Base-by-base conservation (phyloP, 2,329 filamentous ascomycete species). In the Emericellopsis atlantica region DNA sequence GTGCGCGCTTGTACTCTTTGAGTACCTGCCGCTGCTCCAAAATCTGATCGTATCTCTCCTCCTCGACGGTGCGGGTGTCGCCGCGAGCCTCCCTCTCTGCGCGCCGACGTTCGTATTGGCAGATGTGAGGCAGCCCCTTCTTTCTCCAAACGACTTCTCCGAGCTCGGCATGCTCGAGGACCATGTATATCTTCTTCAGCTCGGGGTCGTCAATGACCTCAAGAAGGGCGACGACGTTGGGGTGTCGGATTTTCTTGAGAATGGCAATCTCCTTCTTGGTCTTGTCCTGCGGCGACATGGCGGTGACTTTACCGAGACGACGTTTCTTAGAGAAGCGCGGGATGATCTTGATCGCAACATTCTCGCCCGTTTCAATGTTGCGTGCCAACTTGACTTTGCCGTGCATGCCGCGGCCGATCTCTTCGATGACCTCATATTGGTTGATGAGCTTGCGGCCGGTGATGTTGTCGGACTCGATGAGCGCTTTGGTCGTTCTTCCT, bases 121-220 rank as follows among this genome's bases (percentile, higher is more conserved):
- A 85, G 48, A 96, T 84, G 53, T 88, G 84, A 42, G 81, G 83
- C 6, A 88, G 70, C 6, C 87, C 90, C 62, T 89, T 87, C 57
- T 84, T 90, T 41, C 92, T 79, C 92, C 92, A 98, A 37, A 87
- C 75, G 43, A 98, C 86, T 62, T 98, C 92, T 40, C 92, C 90
- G 33, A 90, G 74, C 57, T 95, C 87, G 43, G 95, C 89, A 60
- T 90, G 90, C 60, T 98, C 92, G 35, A 98, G 73, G 16, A 96
- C 86, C 65, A 98, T 90, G 64, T 98, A 98, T 46, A 98, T 95
- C 65, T 98, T 98, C 65, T 93, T 92, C 44, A 88, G 78, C 53
- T 88, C 86, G 2, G 90, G 90, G 57, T 98, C 92, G 57, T 98
- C 92, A 52, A 98, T 96, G 53, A 98, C 89, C 64, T 98, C 92